Conservation (phyloP, 2,329 filamentous ascomycete species). For the Penicillium sp. region DNA sequence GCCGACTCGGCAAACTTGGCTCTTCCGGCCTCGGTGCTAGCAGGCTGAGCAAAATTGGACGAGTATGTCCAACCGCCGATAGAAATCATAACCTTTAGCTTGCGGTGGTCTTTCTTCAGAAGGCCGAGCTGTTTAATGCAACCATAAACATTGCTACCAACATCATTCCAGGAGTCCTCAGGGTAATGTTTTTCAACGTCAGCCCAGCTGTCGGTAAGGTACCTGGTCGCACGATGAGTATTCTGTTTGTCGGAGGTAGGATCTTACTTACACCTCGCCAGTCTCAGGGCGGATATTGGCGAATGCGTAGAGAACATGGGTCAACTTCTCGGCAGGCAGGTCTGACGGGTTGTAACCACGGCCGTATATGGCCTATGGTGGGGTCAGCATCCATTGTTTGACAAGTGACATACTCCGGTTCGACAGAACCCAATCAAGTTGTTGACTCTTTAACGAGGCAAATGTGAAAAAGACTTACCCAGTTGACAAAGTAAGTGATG, state of each 20-base stretch:
- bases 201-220: conserved; percentile 65
- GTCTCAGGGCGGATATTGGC: conserved; percentile 73
- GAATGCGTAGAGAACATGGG: conserved; percentile 87
- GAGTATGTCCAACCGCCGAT: conserved; percentile 81
- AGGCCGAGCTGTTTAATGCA: conserved; percentile 73
- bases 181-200: conserved; percentile 69
- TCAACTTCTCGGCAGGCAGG: conserved; percentile 75
- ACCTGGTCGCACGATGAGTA: conserved; percentile 23
- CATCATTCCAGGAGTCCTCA: conserved; percentile 64
- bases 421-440: background rate
- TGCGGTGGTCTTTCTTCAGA: conserved; percentile 72
- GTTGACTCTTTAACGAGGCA: background rate
- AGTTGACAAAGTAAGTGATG: conserved; percentile 47
- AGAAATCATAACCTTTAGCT: conserved; percentile 75
- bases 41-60: conserved; percentile 69
- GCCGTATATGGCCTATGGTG: conserved; percentile 71
- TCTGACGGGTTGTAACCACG: conserved; percentile 83
- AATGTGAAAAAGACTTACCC: conserved; percentile 31
- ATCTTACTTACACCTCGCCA: conserved; percentile 67
- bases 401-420: background rate
- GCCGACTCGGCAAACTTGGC: conserved; percentile 65
- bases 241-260: too few relatives aligned
- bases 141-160: conserved; percentile 71
- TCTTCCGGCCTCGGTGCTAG: conserved; percentile 58
- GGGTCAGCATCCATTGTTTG: conserved; percentile 1